Percentiles rank a stretch among this genome's conserved stretches.
Evolutionary conservation across 176 grass and related monocot genomes (phyloP).

Genomic region (Oryza glaberrima): DNA sequence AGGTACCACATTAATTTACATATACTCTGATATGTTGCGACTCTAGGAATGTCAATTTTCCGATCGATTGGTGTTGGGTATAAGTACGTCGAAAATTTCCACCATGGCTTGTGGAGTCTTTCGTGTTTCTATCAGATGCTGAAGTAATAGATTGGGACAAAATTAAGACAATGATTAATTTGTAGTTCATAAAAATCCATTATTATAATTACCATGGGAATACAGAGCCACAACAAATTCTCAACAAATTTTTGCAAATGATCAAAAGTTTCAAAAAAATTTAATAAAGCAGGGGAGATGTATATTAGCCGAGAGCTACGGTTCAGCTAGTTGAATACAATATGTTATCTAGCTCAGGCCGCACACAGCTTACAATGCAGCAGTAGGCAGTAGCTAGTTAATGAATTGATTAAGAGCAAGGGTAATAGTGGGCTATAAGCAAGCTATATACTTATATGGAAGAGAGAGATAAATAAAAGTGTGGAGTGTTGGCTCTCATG

Average conservation of each 20-base stretch:
- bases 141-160: not conserved
- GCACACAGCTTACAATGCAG: constrained; percentile 7
- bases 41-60: not conserved
- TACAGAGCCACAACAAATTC: too few species aligned
- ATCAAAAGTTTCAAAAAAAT: too few species aligned
- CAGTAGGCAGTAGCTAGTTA: too few species aligned
- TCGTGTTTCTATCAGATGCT: not conserved
- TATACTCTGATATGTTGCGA: too few species aligned
- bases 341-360: constrained; percentile 15
- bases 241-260: not conserved
- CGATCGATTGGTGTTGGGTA: not conserved
- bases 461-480: too few species aligned
- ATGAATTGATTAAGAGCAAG: too few species aligned
- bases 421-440: too few species aligned
- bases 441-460: too few species aligned
- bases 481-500: too few species aligned
- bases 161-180: not conserved
- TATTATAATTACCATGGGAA: not conserved
- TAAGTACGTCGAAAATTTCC: not conserved
- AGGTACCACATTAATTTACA: too few species aligned
- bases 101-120: not conserved
- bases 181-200: not conserved
- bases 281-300: too few species aligned
- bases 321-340: not conserved
- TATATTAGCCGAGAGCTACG: too few species aligned